Evolutionary conservation across 2,329 filamentous ascomycete genomes (phyloP), one percentile per base, ranked within the genome.

Genomic region (Leptographium lundbergii): DNA sequence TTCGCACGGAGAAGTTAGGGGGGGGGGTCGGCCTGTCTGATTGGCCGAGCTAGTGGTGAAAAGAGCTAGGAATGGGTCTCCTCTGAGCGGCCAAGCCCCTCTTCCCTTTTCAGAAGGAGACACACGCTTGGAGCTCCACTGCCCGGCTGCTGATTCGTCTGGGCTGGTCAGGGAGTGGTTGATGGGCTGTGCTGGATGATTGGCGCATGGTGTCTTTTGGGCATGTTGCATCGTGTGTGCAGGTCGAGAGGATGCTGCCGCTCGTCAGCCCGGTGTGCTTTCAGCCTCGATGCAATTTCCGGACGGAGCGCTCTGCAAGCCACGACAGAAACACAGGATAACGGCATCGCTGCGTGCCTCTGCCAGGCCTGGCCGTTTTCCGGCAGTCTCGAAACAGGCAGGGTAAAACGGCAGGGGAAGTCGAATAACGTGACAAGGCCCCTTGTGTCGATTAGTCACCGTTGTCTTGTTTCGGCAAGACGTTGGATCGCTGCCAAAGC

Each of bases 1-100:
- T 65, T 65, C 65, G 64, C 60, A 64, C 60, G 58, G 61, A 61
- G 60, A 60, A 57, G 13, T 22, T 27, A 51, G 32, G 27, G 58
- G 56, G 56, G 59, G 58, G 5, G 45, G 51, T 39, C 4, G 2
- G 13, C 14, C 22, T 6, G 25, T 61, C 50, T 47, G 48, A 66
- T 64, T 64, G 62, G 63, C 27, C n/a, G 50, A 22, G 39, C 27
- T 34, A 54, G 55, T 39, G 48, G 19, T 25, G n/a, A 55, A 55
- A 45, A 39, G 22, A 22, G 25, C 19, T 3, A 48, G 39, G 39
- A 32, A 22, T 22, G 39, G 24, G 13, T 14, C n/a, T 4, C 11
- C 32, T 45, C 6, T 25, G 36, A 9, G 22, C 36, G 4, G 22
- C 39, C 39, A 47, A 29, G 34, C 42, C 42, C 42, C 42, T 45